Base-by-base conservation (phyloP, 2,329 filamentous ascomycete genomes). In the Hypoxylon sp. region DNA sequence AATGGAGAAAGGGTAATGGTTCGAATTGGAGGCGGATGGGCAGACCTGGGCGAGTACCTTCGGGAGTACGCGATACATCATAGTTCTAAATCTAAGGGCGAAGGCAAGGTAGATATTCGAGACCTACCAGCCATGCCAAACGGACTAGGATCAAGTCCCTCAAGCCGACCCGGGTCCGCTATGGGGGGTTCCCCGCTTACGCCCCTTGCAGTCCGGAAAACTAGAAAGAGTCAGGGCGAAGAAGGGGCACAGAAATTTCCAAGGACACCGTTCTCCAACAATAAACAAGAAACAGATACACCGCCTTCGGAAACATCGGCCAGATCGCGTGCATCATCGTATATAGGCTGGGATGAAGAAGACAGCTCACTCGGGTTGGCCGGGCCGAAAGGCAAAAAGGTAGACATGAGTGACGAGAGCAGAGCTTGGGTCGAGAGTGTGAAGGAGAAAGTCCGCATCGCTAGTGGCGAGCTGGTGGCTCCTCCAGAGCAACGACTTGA, bases 1-100 rank as follows among this genome's bases (percentile, higher is more conserved):
- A 87, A 90, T 63, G 93, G 93, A 14, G 94, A 98, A 80, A 90
- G 96, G 57, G 94, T 98, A 68, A 98, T 99, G 96, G 96, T 99
- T 6, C 92, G 96, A 37, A 95, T 99, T 11, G 96, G 96, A 11
- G 96, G 96, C 66, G 96, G 96, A n/a, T 99, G 96, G 96, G 94
- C 95, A 13, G 96, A 99, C 79, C 84, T 99, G 20, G 95, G 92
- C 40, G 96, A 98, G 79, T 99, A 98, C 77, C 85, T 99, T 46
- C 92, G 94, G 74, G 94, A 97, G 79, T 99, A 98, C 76, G 95
- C 94, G 6, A 90, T 90, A 66, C 96, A 99, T 77, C 96, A 99
- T 78, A 92, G 93, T 48, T 90, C 93, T n/a, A 90, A 88, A 46
- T 87, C 87, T 57, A 79, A 82, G 66, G 80, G 80, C 60, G 84